These are phyloP conservation scores for Xylariaceae sp. DNA, from an alignment of 2,329 filamentous ascomycete species.

Conservation along the genomic window DNA sequence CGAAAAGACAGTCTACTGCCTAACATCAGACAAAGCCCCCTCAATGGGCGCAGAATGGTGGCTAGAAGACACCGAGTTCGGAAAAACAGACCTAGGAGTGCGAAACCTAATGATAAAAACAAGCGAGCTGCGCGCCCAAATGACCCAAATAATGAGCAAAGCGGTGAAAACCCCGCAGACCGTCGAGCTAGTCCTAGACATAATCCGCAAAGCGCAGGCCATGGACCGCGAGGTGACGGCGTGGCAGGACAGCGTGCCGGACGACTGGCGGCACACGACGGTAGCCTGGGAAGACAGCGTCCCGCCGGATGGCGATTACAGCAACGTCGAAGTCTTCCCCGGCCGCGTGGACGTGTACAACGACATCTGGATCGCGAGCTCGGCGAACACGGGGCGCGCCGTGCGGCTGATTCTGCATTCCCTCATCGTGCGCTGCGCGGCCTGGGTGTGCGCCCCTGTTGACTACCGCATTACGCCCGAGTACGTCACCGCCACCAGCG, in stretches of 20 bases:
- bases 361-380: conserved; percentile 55
- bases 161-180: conserved; percentile 46
- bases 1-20: conserved; percentile 49
- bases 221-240: conserved; percentile 49
- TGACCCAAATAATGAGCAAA: conserved; percentile 47
- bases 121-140: conserved; percentile 52
- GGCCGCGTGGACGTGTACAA: conserved; percentile 57
- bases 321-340: conserved; percentile 53
- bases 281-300: conserved; percentile 55
- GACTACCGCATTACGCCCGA: conserved; percentile 61
- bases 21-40: conserved; percentile 50
- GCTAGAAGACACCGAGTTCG: conserved; percentile 50
- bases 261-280: conserved; percentile 48
- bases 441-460: conserved; percentile 56
- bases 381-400: conserved; percentile 54
- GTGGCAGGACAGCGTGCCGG: conserved; percentile 50
- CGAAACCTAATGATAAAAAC: conserved; percentile 52
- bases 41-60: conserved; percentile 57
- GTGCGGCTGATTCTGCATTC: conserved; percentile 53
- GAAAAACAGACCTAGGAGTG: conserved; percentile 45
- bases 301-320: conserved; percentile 46
- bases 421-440: conserved; percentile 54
- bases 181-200: conserved; percentile 46
- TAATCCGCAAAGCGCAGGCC: conserved; percentile 49
- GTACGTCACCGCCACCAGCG: conserved; percentile 52